phyloP scores from a whole-genome alignment of 2,329 filamentous ascomycete genomes.

The Colletotrichum musae region DNA sequence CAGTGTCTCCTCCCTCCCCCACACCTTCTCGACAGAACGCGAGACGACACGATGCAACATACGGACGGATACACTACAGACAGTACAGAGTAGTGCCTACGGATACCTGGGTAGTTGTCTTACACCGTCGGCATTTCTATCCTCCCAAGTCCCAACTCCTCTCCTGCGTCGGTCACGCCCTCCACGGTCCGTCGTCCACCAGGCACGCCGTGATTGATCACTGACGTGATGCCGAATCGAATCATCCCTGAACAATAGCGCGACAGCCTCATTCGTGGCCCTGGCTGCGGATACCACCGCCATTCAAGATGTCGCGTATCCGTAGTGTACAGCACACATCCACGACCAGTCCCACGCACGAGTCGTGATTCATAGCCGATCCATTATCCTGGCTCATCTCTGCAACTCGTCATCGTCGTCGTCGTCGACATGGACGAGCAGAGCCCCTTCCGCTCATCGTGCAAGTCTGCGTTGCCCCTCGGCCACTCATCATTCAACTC shows the following conservation, averaged over 20 bases:
- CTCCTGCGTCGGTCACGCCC: conserved; percentile 13
- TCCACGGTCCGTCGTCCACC: not conserved
- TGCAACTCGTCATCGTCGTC: conserved; percentile 23
- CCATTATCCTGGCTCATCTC: conserved; percentile 21
- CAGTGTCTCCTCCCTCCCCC: conserved; percentile 21
- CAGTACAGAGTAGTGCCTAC: too few species aligned
- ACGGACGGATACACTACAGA: not conserved
- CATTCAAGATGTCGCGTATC: too few species aligned
- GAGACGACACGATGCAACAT: conserved; percentile 31
- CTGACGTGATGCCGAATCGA: conserved; percentile 9
- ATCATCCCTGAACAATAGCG: conserved; percentile 23
- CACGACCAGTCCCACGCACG: conserved; percentile 17
- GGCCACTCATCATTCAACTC: conserved; percentile 9
- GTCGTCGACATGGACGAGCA: conserved; percentile 12
- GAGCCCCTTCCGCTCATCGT: not conserved
- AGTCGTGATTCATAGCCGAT: conserved; percentile 29
- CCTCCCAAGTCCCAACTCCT: not conserved
- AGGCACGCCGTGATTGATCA: too few species aligned
- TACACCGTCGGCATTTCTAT: conserved; percentile 19
- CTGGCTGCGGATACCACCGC: conserved; percentile 9
- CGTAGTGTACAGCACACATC: not conserved
- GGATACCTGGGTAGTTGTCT: conserved; percentile 12
- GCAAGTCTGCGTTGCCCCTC: not conserved
- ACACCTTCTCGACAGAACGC: conserved; percentile 33
- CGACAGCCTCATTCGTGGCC: conserved; percentile 26